These are phyloP conservation scores for Aquilaria sinensis DNA, from an alignment of 345 rosid species.

Conservation along the genomic window DNA sequence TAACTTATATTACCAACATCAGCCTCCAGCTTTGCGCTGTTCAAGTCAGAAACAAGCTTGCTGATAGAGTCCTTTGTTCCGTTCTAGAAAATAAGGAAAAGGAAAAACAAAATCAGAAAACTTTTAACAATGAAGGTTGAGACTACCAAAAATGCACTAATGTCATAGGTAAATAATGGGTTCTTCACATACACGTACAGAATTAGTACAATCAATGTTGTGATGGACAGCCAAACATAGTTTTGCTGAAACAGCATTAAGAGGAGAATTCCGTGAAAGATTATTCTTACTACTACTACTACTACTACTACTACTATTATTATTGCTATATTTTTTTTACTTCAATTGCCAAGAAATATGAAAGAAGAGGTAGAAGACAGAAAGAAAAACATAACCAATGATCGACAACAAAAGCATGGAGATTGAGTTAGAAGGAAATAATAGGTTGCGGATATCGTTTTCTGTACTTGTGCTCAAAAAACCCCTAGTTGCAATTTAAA, in stretches of 20 bases:
- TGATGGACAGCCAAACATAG: too few species aligned
- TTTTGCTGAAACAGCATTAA: not conserved
- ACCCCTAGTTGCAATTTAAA: too few species aligned
- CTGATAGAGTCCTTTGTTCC: slow-evolving; percentile 87
- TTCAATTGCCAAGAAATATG: too few species aligned
- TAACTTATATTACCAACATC: slow-evolving; percentile 68
- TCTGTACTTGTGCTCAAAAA: not conserved
- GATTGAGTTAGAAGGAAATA: not conserved
- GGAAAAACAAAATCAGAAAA: slow-evolving; percentile 7
- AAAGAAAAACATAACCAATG: not conserved
- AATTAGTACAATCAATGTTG: too few species aligned
- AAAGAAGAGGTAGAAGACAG: not conserved
- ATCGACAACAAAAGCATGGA: not conserved
- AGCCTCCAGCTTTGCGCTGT: slow-evolving; percentile 68
- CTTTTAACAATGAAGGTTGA: slow-evolving; percentile 9
- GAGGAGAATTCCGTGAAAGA: not conserved
- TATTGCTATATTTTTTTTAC: too few species aligned
- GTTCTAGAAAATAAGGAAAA: slow-evolving; percentile 40
- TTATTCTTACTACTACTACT: too few species aligned
- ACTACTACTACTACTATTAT: too few species aligned
- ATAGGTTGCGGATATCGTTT: not conserved
- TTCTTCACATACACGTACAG: too few species aligned
- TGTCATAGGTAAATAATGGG: too few species aligned
- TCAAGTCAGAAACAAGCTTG: slow-evolving; percentile 91
- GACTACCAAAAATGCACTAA: not conserved